Evolutionary conservation across 805 yeast genomes (phyloP), one percentile per base, ranked within the genome.

Genomic region (Candida koratica): DNA sequence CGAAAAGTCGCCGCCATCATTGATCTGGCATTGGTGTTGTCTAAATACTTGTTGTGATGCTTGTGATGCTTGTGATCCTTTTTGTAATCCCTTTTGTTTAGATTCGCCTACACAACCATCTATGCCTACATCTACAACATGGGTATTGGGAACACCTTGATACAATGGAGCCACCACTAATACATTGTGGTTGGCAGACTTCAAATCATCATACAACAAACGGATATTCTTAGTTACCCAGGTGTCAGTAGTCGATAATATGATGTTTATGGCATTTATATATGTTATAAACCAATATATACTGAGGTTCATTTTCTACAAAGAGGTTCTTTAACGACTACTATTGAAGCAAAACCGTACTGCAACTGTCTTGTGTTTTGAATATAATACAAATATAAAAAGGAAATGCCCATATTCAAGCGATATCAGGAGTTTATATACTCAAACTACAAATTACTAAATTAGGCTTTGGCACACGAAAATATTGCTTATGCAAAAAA

Each of bases 171-270:
- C 69, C 19, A 61, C 53, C 24, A 60, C 47, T 16, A 44, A 25
- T 12, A 62, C 69, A 4, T 46, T 48, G 38, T 64, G 69, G 27
- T 57, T 56, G 9, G 48, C 50, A 2, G 48, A 44, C 24, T 25
- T 22, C 25, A 65, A 47, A 13, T 53, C 51, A 12, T 54, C 42
- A 38, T 59, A 52, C 23, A 64, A 42, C 22, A 43, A 46, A 10
- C 69, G 45, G 12, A 53, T 42, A 41, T 62, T 60, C 36, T 57
- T 62, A 11, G 61, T 49, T 8, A 60, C 68, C 69, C 69, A 64
- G 5, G 60, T 52, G 41, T 63, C 68, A 3, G 62, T 50, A 17
- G 60, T 45, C 5, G 66, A 44, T 17, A 64, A 25, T 14, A 63
- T 38, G 15, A 63, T 56, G 32, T 61, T 58, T 33, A 61, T 14